Conservation (phyloP, 2,329 filamentous ascomycete genomes). For the Fusarium virguliforme region DNA sequence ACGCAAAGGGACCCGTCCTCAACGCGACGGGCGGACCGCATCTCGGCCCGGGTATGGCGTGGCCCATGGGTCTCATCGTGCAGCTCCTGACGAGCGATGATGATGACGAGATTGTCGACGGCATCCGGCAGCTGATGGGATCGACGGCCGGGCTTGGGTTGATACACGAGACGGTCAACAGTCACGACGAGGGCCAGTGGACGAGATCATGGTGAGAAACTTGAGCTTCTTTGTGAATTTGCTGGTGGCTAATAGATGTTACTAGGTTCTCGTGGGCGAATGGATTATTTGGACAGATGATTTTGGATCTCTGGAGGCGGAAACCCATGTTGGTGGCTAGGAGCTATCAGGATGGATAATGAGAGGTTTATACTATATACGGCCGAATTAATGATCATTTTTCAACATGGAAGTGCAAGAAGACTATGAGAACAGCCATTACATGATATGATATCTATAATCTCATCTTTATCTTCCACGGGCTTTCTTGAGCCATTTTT, state of each 20-base stretch:
- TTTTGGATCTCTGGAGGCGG: constrained; percentile 81
- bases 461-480: not conserved
- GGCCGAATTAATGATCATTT: constrained; percentile 9
- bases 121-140: constrained; percentile 76
- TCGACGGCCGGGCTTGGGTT: constrained; percentile 81
- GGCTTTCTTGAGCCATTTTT: not conserved
- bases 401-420: not conserved
- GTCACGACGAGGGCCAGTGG: constrained; percentile 53
- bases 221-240: no score
- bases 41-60: constrained; percentile 77
- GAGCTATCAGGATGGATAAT: constrained; percentile 62
- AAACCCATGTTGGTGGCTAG: constrained; percentile 76
- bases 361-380: constrained; percentile 1
- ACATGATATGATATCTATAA: not conserved
- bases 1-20: constrained; percentile 67
- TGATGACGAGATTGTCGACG: constrained; percentile 80
- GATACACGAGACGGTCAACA: constrained; percentile 77
- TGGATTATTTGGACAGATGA: constrained; percentile 87
- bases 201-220: constrained; percentile 57
- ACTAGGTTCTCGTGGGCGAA: constrained; percentile 95
- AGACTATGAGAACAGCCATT: no score
- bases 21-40: constrained; percentile 69
- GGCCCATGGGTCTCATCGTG: constrained; percentile 90
- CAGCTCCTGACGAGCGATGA: constrained; percentile 84
- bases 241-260: no score